These are phyloP conservation scores for Dryas drummondii DNA, from an alignment of 306 rosid species.

Conservation along the genomic window DNA sequence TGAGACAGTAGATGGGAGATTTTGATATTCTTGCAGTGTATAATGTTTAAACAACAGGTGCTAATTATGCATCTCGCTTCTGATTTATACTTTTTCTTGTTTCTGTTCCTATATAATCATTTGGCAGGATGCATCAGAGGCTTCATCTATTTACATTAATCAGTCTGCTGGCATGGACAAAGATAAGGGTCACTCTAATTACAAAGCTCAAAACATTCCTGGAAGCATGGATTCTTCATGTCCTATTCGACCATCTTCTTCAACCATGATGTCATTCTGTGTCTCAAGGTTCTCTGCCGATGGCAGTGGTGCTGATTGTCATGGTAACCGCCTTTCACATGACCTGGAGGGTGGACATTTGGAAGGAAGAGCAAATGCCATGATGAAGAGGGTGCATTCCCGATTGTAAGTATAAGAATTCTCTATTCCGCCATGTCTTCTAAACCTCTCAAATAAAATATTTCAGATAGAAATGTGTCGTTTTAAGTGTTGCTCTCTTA, in stretches of 20 bases:
- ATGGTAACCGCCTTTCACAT: slow-evolving; percentile 34
- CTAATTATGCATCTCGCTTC: no score
- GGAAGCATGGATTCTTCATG: slow-evolving; percentile 30
- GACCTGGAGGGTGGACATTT: slow-evolving; percentile 29
- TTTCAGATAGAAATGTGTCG: background rate
- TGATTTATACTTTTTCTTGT: background rate
- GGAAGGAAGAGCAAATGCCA: slow-evolving; percentile 34
- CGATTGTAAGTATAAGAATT: slow-evolving; percentile 41
- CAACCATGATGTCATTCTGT: slow-evolving; percentile 40
- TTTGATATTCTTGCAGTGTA: no score
- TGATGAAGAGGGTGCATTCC: slow-evolving; percentile 34
- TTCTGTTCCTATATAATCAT: background rate
- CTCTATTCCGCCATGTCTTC: background rate
- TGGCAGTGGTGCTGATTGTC: slow-evolving; percentile 32
- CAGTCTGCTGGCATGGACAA: slow-evolving; percentile 32
- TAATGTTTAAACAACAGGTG: no score
- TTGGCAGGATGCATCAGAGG: slow-evolving; percentile 58
- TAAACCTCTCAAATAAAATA: background rate
- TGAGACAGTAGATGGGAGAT: no score
- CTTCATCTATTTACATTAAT: slow-evolving; percentile 34
- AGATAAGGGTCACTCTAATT: slow-evolving; percentile 23
- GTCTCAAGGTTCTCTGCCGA: slow-evolving; percentile 40
- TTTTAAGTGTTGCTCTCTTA: background rate
- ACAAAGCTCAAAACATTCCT: slow-evolving; percentile 19
- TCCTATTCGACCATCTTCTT: slow-evolving; percentile 33